These are phyloP conservation scores for Nemania diffusa DNA, from an alignment of 2,329 filamentous ascomycete species.

Conservation along the genomic window DNA sequence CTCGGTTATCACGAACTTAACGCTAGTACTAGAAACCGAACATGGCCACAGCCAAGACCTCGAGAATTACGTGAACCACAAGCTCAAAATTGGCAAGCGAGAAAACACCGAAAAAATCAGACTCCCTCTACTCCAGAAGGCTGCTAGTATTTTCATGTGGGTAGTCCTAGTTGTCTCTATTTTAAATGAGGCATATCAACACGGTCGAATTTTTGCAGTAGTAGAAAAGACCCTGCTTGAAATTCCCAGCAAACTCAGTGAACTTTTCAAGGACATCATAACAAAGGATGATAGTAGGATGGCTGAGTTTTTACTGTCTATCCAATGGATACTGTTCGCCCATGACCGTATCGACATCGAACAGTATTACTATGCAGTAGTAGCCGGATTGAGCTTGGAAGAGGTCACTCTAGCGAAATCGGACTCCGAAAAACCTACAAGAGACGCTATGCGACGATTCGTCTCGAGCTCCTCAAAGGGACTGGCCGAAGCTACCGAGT, in stretches of 20 bases:
- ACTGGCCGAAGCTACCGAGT: constrained; percentile 56
- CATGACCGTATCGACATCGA: neutral
- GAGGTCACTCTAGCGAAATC: neutral
- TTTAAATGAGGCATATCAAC: constrained; percentile 20
- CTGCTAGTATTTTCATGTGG: constrained; percentile 29
- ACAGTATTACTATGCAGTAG: constrained; percentile 25
- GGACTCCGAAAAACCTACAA: neutral
- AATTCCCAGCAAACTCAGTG: constrained; percentile 8
- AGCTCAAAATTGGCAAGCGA: neutral
- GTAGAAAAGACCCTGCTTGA: neutral
- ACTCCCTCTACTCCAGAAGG: constrained; percentile 1
- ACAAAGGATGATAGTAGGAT: constrained; percentile 4
- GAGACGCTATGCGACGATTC: constrained; percentile 45
- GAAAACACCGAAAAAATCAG: neutral
- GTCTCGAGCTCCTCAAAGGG: constrained; percentile 61
- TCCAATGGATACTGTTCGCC: constrained; percentile 28
- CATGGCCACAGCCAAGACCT: constrained; percentile 12
- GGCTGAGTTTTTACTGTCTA: constrained; percentile 16
- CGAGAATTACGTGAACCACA: neutral
- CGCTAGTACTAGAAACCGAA: constrained; percentile 15
- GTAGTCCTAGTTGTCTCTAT: constrained; percentile 18
- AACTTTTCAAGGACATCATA: constrained; percentile 22
- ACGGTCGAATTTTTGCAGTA: constrained; percentile 1
- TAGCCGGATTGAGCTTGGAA: neutral
- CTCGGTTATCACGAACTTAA: constrained; percentile 35